These are phyloP conservation scores for Alternaria ethzedia DNA, from an alignment of 2,329 filamentous ascomycete genomes.

Conservation along the genomic window DNA sequence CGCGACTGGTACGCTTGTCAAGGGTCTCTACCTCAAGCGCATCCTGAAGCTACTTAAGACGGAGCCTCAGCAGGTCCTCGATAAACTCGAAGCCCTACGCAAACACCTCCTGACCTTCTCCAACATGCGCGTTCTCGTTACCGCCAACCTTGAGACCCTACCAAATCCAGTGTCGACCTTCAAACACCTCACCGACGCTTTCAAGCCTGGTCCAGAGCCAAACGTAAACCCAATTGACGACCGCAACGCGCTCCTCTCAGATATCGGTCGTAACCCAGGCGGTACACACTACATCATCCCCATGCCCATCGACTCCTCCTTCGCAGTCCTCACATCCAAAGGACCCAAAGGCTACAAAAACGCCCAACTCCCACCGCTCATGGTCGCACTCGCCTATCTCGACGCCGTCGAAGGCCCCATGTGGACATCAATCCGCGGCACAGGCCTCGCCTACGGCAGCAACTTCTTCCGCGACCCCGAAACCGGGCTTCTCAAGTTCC, in stretches of 20 bases:
- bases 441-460: conserved; percentile 89
- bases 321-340: conserved; percentile 74
- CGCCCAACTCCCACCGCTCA: conserved; percentile 78
- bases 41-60: conserved; percentile 79
- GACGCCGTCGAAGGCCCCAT: conserved; percentile 93
- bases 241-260: conserved; percentile 73
- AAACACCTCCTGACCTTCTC: conserved; percentile 78
- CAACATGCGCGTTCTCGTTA: conserved; percentile 86
- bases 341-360: conserved; percentile 79
- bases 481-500: conserved; percentile 80
- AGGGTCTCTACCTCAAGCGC: conserved; percentile 84
- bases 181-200: conserved; percentile 64
- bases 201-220: conserved; percentile 56
- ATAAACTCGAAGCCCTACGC: conserved; percentile 78
- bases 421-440: conserved; percentile 91
- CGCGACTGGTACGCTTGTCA: conserved; percentile 82
- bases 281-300: conserved; percentile 80
- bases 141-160: conserved; percentile 79
- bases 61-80: conserved; percentile 77
- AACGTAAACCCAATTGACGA: conserved; percentile 74
- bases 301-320: conserved; percentile 93
- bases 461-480: conserved; percentile 80
- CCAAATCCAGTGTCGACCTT: conserved; percentile 78
- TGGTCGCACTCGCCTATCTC: conserved; percentile 89
- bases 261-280: conserved; percentile 77